phyloP scores from a whole-genome alignment of 768 basidiomycete species.

The Auriscalpium microsporum region DNA sequence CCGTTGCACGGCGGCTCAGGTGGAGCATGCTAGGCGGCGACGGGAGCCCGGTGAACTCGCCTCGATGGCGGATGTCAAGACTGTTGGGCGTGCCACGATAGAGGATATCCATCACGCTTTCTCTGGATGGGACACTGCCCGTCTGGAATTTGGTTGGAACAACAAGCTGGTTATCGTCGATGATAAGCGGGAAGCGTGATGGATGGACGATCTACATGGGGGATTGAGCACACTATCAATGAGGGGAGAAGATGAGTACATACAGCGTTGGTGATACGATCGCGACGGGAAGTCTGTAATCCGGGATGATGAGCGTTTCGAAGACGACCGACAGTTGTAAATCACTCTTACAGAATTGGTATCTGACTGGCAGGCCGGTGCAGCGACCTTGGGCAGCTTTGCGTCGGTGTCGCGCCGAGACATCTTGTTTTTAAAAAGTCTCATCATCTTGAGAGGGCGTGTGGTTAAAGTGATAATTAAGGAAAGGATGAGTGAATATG shows the following conservation, averaged over 20 bases:
- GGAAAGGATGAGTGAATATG: too few relatives aligned
- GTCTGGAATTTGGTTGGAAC: background rate
- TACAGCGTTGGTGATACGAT: background rate
- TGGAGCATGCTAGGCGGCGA: background rate
- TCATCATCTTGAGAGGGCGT: too few relatives aligned
- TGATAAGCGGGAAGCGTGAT: background rate
- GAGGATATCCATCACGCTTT: background rate
- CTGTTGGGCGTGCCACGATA: background rate
- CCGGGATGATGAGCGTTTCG: background rate
- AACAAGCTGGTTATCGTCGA: background rate
- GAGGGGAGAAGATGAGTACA: too few relatives aligned
- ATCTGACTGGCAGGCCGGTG: too few relatives aligned
- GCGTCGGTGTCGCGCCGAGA: too few relatives aligned
- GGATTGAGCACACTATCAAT: background rate
- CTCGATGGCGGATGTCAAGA: background rate
- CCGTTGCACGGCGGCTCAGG: background rate
- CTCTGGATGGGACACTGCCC: background rate
- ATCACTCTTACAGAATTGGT: too few relatives aligned
- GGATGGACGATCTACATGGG: background rate
- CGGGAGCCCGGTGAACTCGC: background rate
- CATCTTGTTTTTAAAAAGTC: too few relatives aligned
- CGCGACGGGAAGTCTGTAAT: background rate
- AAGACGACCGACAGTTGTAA: too few relatives aligned
- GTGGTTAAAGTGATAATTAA: too few relatives aligned
- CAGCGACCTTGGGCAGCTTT: too few relatives aligned